Percentiles rank a stretch among this genome's conserved stretches.
These are phyloP conservation scores for Aspergillus vadensis DNA, from an alignment of 2,329 filamentous ascomycete genomes.

Conservation along the genomic window DNA sequence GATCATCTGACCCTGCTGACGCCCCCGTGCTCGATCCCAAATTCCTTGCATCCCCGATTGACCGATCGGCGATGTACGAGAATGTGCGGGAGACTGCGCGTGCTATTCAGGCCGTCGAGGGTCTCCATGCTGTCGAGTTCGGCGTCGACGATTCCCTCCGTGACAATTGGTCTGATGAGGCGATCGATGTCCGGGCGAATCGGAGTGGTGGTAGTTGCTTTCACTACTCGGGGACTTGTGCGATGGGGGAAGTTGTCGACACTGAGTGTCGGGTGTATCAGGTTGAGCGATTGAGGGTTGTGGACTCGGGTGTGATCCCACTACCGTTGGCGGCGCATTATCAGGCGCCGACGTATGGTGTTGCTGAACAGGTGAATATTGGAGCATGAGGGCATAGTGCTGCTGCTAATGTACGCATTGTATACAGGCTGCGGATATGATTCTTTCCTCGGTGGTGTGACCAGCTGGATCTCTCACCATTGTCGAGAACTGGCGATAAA, in stretches of 20 bases:
- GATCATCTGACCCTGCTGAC: not conserved
- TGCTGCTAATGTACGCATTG: not conserved
- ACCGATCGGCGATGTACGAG: constrained; percentile 5
- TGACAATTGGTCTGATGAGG: not conserved
- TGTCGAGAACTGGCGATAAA: not conserved
- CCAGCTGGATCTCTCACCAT: too few species aligned
- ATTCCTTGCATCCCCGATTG: not conserved
- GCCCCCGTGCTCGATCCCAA: not conserved
- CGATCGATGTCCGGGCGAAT: not conserved
- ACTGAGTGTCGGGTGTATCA: not conserved
- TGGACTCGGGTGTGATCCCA: not conserved
- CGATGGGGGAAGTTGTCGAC: not conserved
- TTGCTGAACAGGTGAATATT: not conserved
- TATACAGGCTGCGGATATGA: not conserved
- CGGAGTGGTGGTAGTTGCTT: not conserved
- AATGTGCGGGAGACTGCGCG: not conserved
- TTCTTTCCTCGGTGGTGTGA: not conserved
- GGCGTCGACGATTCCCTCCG: not conserved
- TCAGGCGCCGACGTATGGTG: not conserved
- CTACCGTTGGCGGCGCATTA: constrained; percentile 1
- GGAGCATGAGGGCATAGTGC: not conserved
- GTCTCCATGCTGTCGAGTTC: not conserved
- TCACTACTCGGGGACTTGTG: not conserved
- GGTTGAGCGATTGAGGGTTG: not conserved
- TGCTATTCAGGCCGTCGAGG: not conserved